Evolutionary conservation across 2,329 filamentous ascomycete genomes (phyloP), one percentile per base, ranked within the genome.

Genomic region (Ceratocystis lukuohia): DNA sequence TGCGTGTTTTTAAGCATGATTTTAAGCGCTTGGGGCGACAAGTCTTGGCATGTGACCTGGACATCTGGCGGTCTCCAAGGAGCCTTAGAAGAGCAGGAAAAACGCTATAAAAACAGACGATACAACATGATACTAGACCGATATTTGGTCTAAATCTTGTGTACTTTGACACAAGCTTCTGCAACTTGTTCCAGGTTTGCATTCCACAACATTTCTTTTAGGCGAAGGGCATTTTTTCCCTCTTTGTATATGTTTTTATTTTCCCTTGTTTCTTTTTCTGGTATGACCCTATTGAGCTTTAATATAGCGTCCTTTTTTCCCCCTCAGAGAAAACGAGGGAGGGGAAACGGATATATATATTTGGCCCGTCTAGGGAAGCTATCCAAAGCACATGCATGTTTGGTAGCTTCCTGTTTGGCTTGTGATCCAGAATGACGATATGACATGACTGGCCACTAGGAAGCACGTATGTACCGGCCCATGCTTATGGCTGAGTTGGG

Each of bases 21-120:
- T 78, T 78, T 78, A 78, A 78, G 76, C 77, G 76, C 78, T 77
- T 74, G 74, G 74, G 76, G 76, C 75, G 75, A 77, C 74, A 73
- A 64, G 71, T 70, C 76, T 78, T 78, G 76, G 76, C 76, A 74
- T 70, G 53, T 57, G 53, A 57, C 22, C 20, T 57, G 53, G 53
- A 57, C 53, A 57, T 57, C 20, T 57, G 25, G 53, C 53, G 53
- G 53, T 57, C 53, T 57, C 20, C 8, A 22, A 12, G 22, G 53
- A 33, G 15, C 22, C 8, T 6, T 37, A 12, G 33, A 37, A 37
- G 33, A 10, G 8, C 3, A 37, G 33, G 15, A 22, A 12, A 57
- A 57, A 30, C 25, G 53, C 12, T 57, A 30, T 28, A 57, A 57
- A 57, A 57, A 57, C 53, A 57, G 53, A 57, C 53, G 53, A 57